Base-by-base conservation (phyloP, 805 yeast species). In the Nadsonia fulvescens region DNA sequence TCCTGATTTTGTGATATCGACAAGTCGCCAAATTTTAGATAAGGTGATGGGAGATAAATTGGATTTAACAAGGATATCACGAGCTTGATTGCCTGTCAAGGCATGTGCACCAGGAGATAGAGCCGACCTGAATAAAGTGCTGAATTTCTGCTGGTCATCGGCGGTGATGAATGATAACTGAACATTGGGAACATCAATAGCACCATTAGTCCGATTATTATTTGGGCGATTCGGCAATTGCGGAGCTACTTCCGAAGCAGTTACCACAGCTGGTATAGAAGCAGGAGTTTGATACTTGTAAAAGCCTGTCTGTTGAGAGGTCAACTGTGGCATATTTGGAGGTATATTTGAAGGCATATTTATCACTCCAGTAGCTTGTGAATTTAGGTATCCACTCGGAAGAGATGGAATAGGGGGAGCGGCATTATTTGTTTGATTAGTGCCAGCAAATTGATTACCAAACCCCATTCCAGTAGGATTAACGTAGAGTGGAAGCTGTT, bases 1-100 rank as follows among this genome's bases (percentile, higher is more conserved):
- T 2, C 96, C 96, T 5, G 89, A 71, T 40, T 69, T 74, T 39
- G 71, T 76, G 2, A 92, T 73, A 44, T 86, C 96, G n/a, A 92
- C 66, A 31, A 86, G 56, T 13, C 75, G 70, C 96, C 96, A 86
- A 33, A 86, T 75, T 39, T 69, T 79, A 3, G 86, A 86, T 38
- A 86, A 59, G 22, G 72, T 67, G 14, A 65, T 58, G 3, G 93
- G 81, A 21, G 67, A 57, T 28, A 86, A 57, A 5, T 79, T 78
- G 0, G 94, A 82, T 37, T 77, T 66, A 54, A 79, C 56, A 39
- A 86, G 58, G 32, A 86, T 72, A 34, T 69, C 71, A 38, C 83
- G 68, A 9, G 93, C 92, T 5, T 74, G 56, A 23, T 68, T 72
- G 7, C 60, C 58, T 9, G 42, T 23, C 17, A 54, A 30, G 4